These are phyloP conservation scores for Alternaria conjuncta DNA, from an alignment of 2,329 filamentous ascomycete species.

Conservation along the genomic window DNA sequence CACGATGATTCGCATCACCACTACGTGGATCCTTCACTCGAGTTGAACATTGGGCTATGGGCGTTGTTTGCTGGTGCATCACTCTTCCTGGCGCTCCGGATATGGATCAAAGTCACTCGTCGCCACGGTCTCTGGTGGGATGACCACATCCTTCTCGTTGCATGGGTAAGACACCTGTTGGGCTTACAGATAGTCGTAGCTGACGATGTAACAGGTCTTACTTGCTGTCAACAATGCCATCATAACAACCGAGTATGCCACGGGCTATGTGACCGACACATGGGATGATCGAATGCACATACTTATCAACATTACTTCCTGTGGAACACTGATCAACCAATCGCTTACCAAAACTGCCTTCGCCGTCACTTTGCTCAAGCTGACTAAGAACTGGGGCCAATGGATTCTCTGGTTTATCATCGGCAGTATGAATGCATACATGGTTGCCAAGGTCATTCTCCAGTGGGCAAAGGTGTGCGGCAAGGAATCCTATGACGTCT, in stretches of 20 bases:
- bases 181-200: not conserved
- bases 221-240: slow-evolving; percentile 55
- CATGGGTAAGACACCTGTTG: slow-evolving; percentile 40
- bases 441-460: slow-evolving; percentile 57
- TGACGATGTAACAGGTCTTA: slow-evolving; percentile 44
- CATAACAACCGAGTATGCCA: slow-evolving; percentile 57
- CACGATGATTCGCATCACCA: slow-evolving; percentile 22
- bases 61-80: slow-evolving; percentile 48
- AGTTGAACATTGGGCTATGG: slow-evolving; percentile 49
- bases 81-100: slow-evolving; percentile 42
- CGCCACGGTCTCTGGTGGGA: slow-evolving; percentile 51
- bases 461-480: slow-evolving; percentile 59
- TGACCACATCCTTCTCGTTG: slow-evolving; percentile 47
- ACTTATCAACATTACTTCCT: slow-evolving; percentile 56
- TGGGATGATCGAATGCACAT: slow-evolving; percentile 63
- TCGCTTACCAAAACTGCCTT: slow-evolving; percentile 49
- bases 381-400: slow-evolving; percentile 55
- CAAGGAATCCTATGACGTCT: slow-evolving; percentile 53
- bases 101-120: slow-evolving; percentile 48
- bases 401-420: slow-evolving; percentile 59
- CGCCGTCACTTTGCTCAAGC: slow-evolving; percentile 49
- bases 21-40: slow-evolving; percentile 46
- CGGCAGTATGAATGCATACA: slow-evolving; percentile 56
- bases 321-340: slow-evolving; percentile 49
- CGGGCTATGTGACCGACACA: slow-evolving; percentile 55